Conservation (phyloP, 2,329 filamentous ascomycete genomes). For the Annulohypoxylon truncatum region DNA sequence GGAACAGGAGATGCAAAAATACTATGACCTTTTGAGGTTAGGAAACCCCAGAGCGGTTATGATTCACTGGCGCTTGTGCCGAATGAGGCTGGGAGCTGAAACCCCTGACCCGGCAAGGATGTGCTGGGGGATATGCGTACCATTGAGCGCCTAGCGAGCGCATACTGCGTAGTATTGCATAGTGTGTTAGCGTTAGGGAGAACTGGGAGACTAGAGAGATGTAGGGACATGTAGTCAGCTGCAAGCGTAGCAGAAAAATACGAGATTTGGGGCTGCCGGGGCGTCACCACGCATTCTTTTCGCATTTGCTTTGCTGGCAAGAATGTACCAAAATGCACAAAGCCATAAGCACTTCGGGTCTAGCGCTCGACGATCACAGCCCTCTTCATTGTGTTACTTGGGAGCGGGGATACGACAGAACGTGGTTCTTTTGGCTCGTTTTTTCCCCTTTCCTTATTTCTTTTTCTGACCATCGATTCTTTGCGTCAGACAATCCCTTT, state of each 20-base stretch:
- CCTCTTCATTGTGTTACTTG: slow-evolving; percentile 27
- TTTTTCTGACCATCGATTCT: slow-evolving; percentile 23
- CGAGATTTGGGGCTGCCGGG: slow-evolving; percentile 29
- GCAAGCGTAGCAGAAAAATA: slow-evolving; percentile 33
- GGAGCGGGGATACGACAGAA: slow-evolving; percentile 22
- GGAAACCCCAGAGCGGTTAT: slow-evolving; percentile 32
- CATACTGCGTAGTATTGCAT: slow-evolving; percentile 8
- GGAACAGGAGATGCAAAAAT: slow-evolving; percentile 15
- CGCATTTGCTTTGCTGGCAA: slow-evolving; percentile 37
- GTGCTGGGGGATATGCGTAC: slow-evolving; percentile 13
- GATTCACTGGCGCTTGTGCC: slow-evolving; percentile 32
- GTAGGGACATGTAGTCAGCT: slow-evolving; percentile 7
- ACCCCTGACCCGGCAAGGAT: slow-evolving; percentile 29
- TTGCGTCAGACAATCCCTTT: slow-evolving; percentile 38
- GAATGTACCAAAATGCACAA: slow-evolving; percentile 31
- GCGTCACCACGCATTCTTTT: slow-evolving; percentile 34
- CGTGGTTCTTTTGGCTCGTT: slow-evolving; percentile 7
- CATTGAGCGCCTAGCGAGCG: slow-evolving; percentile 36
- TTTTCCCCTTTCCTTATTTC: slow-evolving; percentile 10
- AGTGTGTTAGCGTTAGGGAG: background rate
- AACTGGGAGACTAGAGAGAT: background rate
- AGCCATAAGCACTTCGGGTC: slow-evolving; percentile 38
- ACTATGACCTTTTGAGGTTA: slow-evolving; percentile 23
- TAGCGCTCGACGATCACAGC: slow-evolving; percentile 37
- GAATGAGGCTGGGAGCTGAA: slow-evolving; percentile 40